Evolutionary conservation across 345 rosid genomes (phyloP), one percentile per base, ranked within the genome.

Genomic region (Nephelium lappaceum): DNA sequence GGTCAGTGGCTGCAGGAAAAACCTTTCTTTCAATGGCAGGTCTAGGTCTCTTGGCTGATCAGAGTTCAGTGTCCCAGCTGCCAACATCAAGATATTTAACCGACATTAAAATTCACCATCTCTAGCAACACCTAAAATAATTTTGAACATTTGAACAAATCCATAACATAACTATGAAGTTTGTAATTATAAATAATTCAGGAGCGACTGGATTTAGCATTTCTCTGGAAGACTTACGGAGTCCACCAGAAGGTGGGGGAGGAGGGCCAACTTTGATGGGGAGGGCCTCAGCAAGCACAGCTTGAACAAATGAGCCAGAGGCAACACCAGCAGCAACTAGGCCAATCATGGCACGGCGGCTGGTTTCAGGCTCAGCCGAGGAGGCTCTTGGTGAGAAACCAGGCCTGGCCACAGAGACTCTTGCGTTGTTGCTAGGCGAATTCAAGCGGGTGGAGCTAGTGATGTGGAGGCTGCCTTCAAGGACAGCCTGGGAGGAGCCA

Each of bases 201-300:
- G 36, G 36, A 31, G 2, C 36, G 36, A 31, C 36, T 1, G 36
- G 36, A 31, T 2, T 31, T 31, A 31, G 36, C 36, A 2, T 31
- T 31, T 31, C 36, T 31, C 36, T 1, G 36, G 3, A 31, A 31
- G 36, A 90, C 98, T 90, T 88, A 95, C 98, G 90, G 67, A 95
- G 88, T 41, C 99, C 99, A 27, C 98, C 99, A 43, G 98, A 93
- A 25, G 93, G 99, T 41, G 93, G 88, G 0, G 99, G 99, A 73
- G 97, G 94, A 15, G 95, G 93, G 58, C 99, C 98, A 14, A 95
- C 78, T 81, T 90, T 93, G 90, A 95, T 95, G 31, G 97, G 71
- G 25, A 6, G 55, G 77, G 88, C 92, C 1, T 85, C 97, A 9
- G 98, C 99, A 21, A 92, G 85, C 25, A 93, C 97, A 45, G 88